Conservation (phyloP, 805 yeast species). For the Metschnikowia chrysomelidarum region DNA sequence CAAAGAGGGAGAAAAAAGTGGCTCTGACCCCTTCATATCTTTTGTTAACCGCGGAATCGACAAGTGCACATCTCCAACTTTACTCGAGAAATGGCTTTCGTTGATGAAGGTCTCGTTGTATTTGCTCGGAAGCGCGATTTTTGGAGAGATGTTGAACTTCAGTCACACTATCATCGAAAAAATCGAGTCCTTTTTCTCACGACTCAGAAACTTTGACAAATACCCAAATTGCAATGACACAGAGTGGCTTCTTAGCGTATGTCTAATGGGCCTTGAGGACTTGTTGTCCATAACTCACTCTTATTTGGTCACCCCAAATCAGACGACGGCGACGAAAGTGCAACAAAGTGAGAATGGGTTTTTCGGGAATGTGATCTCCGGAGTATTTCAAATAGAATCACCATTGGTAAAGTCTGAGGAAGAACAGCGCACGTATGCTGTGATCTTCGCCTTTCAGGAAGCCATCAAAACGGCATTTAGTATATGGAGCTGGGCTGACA, state of each 20-base stretch:
- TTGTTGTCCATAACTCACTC: constrained; percentile 59
- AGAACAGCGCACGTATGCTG: constrained; percentile 52
- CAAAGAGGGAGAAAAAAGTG: constrained; percentile 26
- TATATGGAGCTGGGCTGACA: constrained; percentile 73
- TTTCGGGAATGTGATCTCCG: constrained; percentile 68
- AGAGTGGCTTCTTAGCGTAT: constrained; percentile 45
- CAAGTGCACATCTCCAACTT: constrained; percentile 40
- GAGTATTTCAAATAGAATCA: constrained; percentile 73
- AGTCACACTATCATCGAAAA: constrained; percentile 49
- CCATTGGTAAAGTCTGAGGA: constrained; percentile 51
- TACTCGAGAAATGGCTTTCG: constrained; percentile 47
- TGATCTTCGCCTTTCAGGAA: constrained; percentile 62
- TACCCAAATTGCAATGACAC: constrained; percentile 28
- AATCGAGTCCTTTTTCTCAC: constrained; percentile 31
- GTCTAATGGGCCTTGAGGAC: constrained; percentile 63
- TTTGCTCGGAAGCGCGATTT: constrained; percentile 50
- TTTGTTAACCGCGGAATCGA: constrained; percentile 52
- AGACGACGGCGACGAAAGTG: constrained; percentile 14
- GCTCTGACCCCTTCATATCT: constrained; percentile 35
- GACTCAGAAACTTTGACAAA: constrained; percentile 19
- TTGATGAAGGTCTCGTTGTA: constrained; percentile 52
- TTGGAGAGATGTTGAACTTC: constrained; percentile 53
- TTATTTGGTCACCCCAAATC: constrained; percentile 40
- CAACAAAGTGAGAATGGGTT: constrained; percentile 46
- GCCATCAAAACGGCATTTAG: constrained; percentile 53